These are phyloP conservation scores for Yarrowia bubula DNA, from an alignment of 805 yeast species.

Conservation along the genomic window DNA sequence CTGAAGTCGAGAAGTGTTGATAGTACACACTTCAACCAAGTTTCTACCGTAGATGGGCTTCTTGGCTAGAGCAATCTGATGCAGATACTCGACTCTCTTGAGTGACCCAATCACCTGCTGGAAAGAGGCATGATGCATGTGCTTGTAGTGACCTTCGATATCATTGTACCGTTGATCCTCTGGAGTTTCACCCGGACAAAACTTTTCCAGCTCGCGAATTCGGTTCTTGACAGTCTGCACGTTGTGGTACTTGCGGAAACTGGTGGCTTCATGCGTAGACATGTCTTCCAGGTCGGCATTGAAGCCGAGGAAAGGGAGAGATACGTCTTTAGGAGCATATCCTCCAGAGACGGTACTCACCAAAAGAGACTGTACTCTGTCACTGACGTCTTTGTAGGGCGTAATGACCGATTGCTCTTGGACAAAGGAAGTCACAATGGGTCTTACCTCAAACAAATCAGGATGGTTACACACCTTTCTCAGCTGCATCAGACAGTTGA, in stretches of 20 bases:
- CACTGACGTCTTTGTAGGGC: slow-evolving; percentile 46
- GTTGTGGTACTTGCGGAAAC: slow-evolving; percentile 26
- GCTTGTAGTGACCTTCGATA: slow-evolving; percentile 56
- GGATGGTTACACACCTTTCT: slow-evolving; percentile 97
- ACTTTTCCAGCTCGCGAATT: slow-evolving; percentile 30
- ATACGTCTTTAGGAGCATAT: slow-evolving; percentile 40
- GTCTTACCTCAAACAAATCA: slow-evolving; percentile 92
- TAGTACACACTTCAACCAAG: slow-evolving; percentile 46
- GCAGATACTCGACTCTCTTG: slow-evolving; percentile 16
- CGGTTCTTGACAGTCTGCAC: slow-evolving; percentile 22
- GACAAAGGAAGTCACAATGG: slow-evolving; percentile 86
- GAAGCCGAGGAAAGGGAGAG: slow-evolving; percentile 61
- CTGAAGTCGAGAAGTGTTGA: slow-evolving; percentile 23
- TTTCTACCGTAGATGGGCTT: slow-evolving; percentile 69
- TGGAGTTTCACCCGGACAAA: slow-evolving; percentile 22
- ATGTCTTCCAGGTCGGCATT: slow-evolving; percentile 46
- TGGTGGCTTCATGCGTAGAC: slow-evolving; percentile 33
- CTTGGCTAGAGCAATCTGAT: slow-evolving; percentile 39
- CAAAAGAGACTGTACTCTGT: slow-evolving; percentile 42
- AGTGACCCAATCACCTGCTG: slow-evolving; percentile 21
- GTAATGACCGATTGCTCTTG: slow-evolving; percentile 62
- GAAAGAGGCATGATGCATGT: slow-evolving; percentile 45
- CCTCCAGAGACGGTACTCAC: slow-evolving; percentile 30
- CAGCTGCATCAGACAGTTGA: slow-evolving; percentile 95
- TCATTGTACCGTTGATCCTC: slow-evolving; percentile 32